Evolutionary conservation across 257 asterid species (phyloP).

Genomic region (Coffea eugenioides): DNA sequence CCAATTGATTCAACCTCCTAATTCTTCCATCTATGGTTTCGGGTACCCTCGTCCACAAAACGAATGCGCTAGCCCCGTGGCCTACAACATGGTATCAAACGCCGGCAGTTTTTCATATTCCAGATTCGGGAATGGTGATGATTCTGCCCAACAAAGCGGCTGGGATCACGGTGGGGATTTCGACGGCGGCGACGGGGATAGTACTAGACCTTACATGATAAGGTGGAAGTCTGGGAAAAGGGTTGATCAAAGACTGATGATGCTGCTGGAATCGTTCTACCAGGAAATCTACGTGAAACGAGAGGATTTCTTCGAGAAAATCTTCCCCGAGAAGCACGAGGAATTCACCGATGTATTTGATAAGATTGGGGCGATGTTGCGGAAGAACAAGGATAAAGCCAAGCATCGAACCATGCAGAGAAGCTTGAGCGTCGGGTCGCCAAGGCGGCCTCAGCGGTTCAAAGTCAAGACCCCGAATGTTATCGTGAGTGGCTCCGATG

Average conservation of each 20-base stretch:
- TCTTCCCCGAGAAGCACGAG: conserved; percentile 14
- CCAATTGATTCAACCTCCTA: not conserved
- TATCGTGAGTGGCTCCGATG: not conserved
- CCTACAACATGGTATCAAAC: conserved; percentile 7
- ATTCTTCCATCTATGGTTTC: not conserved
- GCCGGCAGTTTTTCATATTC: conserved; percentile 2
- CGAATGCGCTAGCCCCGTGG: not conserved
- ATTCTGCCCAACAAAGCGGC: not conserved
- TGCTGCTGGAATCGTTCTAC: conserved; percentile 19
- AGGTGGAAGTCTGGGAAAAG: conserved; percentile 24
- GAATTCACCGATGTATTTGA: conserved; percentile 17
- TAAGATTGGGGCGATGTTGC: conserved; percentile 9
- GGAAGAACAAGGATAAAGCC: not conserved
- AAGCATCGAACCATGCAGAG: conserved; percentile 12
- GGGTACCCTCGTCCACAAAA: not conserved
- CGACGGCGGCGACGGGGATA: not conserved
- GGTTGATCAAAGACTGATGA: conserved; percentile 14
- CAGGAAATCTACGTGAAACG: conserved; percentile 17
- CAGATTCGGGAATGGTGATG: conserved; percentile 3
- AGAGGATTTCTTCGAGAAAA: conserved; percentile 18
- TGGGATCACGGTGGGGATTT: conserved; percentile 9
- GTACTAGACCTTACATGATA: conserved; percentile 9
- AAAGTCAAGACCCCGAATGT: conserved; percentile 18
- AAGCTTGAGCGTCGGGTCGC: conserved; percentile 21
- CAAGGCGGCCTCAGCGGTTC: conserved; percentile 10